Evolutionary conservation across 495 filamentous ascomycete genomes (phyloP), one percentile per base, ranked within the genome.

Genomic region (Aspergillus steynii): DNA sequence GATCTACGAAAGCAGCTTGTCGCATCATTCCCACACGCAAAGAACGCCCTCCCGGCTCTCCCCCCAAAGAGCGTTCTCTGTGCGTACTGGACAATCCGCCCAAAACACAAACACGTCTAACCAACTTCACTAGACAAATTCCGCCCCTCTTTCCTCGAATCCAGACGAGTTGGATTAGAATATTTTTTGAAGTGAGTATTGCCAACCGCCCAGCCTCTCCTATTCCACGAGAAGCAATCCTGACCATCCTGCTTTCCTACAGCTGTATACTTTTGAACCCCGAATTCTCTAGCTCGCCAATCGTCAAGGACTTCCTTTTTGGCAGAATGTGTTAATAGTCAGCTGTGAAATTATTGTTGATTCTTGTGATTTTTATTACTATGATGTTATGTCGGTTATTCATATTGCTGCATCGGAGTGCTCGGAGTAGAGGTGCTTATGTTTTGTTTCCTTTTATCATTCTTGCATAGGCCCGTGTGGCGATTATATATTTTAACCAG

Each of bases 251-350:
- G 31, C 31, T 32, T 32, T 32, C 31, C 3, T 32, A 14, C 14
- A 89, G 86, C 60, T 88, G 86, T 69, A 76, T 90, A 28, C 75
- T 90, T 27, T 68, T 90, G 6, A 90, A 90, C 67, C 87, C 87
- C 0, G 87, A 90, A 66, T 89, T 90, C 68, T 82, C 87, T 47
- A 84, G 83, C 48, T 85, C 85, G 20, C 85, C 87, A 7, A 78
- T 90, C 26, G 82, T 89, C n/a, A 88, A 88, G 65, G 86, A 89
- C 49, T 90, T 89, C 65, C 74, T 90, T n/a, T 85, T 90, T 62
- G 77, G 72, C 32, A 71, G 72, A 27, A 63, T 75, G 50, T 77
- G 68, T 53, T 74, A 68, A 62, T 42, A 14, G 51, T 29, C 26
- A 57, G 27, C 54, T 53, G 12, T 42, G 47, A 50, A 42, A 42